phyloP scores from a whole-genome alignment of 148 eudicot genomes.

The Fagopyrum tataricum region DNA sequence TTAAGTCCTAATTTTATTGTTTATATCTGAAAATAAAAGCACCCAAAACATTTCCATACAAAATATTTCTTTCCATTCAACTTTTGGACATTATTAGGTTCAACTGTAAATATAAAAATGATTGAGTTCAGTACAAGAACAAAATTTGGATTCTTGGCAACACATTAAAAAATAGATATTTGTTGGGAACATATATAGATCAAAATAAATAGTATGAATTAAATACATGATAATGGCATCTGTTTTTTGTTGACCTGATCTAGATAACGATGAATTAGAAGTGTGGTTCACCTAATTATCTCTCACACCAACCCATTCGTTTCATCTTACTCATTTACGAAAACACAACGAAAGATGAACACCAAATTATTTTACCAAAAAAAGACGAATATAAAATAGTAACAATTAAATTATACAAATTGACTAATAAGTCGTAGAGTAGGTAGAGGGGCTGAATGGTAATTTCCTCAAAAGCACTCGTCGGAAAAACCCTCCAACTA shows the following conservation, averaged over 20 bases:
- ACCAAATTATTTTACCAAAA: too few relatives aligned
- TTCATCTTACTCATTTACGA: background rate
- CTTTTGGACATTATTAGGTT: too few relatives aligned
- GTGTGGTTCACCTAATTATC: background rate
- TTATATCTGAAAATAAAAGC: too few relatives aligned
- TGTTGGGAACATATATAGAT: background rate
- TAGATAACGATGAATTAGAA: background rate
- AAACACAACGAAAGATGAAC: too few relatives aligned
- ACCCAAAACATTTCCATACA: too few relatives aligned
- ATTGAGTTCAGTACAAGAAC: background rate
- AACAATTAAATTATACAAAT: too few relatives aligned
- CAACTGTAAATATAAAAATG: too few relatives aligned
- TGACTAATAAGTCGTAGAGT: background rate
- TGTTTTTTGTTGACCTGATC: background rate
- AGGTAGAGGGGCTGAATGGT: background rate
- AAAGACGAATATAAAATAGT: background rate
- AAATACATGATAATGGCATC: background rate
- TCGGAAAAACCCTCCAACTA: conserved; percentile 7
- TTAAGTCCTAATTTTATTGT: too few relatives aligned
- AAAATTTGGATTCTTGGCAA: background rate
- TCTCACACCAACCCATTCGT: background rate
- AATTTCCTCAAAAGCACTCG: background rate
- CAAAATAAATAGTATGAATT: background rate
- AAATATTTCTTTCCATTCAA: too few relatives aligned
- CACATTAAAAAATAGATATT: too few relatives aligned